phyloP scores from a whole-genome alignment of 139 green algal genomes.

The Tetratostichococcus sp. region DNA sequence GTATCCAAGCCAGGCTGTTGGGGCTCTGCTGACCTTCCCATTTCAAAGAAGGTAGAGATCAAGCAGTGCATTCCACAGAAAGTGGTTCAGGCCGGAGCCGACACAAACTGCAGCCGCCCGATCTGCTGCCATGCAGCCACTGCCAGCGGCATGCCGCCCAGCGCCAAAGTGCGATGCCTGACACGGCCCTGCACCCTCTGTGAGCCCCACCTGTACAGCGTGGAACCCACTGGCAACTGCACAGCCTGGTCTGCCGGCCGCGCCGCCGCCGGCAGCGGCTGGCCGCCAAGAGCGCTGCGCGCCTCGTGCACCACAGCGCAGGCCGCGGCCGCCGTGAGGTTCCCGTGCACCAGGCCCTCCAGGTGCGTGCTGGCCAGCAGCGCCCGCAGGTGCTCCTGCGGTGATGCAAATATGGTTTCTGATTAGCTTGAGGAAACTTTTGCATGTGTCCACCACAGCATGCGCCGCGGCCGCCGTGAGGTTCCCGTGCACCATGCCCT shows the following conservation, averaged over 20 bases:
- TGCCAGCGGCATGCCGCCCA: no score
- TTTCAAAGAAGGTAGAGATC: no score
- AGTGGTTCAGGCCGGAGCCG: no score
- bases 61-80: no score
- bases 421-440: no score
- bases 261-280: slow-evolving; percentile 16
- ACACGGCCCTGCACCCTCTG: no score
- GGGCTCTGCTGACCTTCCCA: no score
- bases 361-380: slow-evolving; percentile 59
- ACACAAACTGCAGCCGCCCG: no score
- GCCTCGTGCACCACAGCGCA: slow-evolving; percentile 8
- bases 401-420: no score
- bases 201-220: slow-evolving; percentile 24
- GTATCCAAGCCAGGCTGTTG: no score
- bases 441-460: neutral
- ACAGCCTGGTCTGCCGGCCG: slow-evolving; percentile 37
- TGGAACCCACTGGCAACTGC: slow-evolving; percentile 33
- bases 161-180: no score
- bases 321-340: slow-evolving; percentile 58
- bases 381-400: slow-evolving; percentile 18
- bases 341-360: slow-evolving; percentile 78
- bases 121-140: no score
- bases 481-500: slow-evolving; percentile 82
- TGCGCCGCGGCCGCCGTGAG: slow-evolving; percentile 25
- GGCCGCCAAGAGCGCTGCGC: slow-evolving; percentile 5